phyloP scores from a whole-genome alignment of 1,284 basidiomycete genomes.

The Sphagnurus paluster region DNA sequence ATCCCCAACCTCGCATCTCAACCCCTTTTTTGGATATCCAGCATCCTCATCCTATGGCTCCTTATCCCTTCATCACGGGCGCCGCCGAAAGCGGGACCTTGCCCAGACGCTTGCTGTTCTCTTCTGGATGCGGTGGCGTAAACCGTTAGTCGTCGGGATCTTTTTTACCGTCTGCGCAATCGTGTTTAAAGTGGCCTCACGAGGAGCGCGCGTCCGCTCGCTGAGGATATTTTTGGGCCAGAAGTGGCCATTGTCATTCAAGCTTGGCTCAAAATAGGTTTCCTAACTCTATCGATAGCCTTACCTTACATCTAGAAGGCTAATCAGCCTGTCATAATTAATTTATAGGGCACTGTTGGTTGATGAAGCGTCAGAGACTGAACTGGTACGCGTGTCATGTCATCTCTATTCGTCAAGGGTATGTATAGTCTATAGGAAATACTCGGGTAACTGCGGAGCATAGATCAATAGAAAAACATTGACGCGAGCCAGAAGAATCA shows the following conservation, averaged over 20 bases:
- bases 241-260: constrained; percentile 10
- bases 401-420: constrained; percentile 14
- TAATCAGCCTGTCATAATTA: constrained; percentile 11
- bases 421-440: constrained; percentile 59
- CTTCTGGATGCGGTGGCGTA: constrained; percentile 66
- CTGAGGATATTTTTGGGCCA: constrained; percentile 10
- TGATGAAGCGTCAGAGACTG: constrained; percentile 9
- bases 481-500: constrained; percentile 11
- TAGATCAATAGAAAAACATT: constrained; percentile 4
- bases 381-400: constrained; percentile 16
- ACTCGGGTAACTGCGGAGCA: constrained; percentile 59
- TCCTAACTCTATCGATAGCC: constrained; percentile 1
- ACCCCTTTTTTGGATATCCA: constrained; percentile 88
- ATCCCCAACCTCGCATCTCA: constrained; percentile 57
- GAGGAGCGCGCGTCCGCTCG: constrained; percentile 19
- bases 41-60: constrained; percentile 35
- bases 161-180: constrained; percentile 27
- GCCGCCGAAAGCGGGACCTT: constrained; percentile 71
- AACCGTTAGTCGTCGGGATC: constrained; percentile 36
- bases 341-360: constrained; percentile 2
- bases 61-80: constrained; percentile 54
- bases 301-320: constrained; percentile 9
- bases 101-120: constrained; percentile 62
- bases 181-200: constrained; percentile 22
- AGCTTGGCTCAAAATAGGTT: constrained; percentile 8